Evolutionary conservation across 2,329 filamentous ascomycete genomes (phyloP), one percentile per base, ranked within the genome.

Genomic region (Blastomyces percursus): DNA sequence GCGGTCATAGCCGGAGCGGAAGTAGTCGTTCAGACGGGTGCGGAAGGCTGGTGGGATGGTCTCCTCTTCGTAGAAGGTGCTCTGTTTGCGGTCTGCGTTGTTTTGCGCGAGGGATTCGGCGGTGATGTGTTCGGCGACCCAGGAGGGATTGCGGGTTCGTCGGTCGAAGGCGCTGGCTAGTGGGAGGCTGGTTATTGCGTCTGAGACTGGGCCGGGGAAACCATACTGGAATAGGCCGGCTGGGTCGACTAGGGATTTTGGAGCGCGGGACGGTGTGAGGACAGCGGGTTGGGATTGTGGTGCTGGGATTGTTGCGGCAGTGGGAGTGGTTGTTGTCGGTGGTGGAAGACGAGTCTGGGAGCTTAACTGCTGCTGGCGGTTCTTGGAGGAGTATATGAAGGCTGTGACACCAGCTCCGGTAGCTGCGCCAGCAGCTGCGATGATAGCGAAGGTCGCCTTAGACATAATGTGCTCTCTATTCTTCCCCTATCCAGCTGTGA

Each of bases 111-210:
- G 84, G 0, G 93, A 97, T 44, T 85, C 84, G 1, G 91, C 86
- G 0, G 94, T 99, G 76, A 99, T 96, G 80, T 99, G 94, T 80
- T 99, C 94, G 66, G 88, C 87, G 9, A 92, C 94, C 93, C 93
- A 99, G 74, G 89, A 84, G 38, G 94, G 94, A 77, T 99, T 99
- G 72, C 92, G 86, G 52, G 86, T 88, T 65, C 90, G 87, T 35
- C 94, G 90, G 78, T 99, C 93, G 82, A 88, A 99, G 69, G 89
- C 87, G 40, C 92, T 96, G 67, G 92, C 83, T 61, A 97, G 83
- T 42, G 90, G 89, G 32, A 85, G 79, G 46, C 91, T 87, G 62
- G 82, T 83, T 62, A 91, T 87, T 52, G 96, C 81, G 76, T 99
- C 94, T 70, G 87, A 82, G 48, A 96, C 79, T 40, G 94, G 94